phyloP scores from a whole-genome alignment of 331 rosid genomes.

The Erythrophleum ivorense region DNA sequence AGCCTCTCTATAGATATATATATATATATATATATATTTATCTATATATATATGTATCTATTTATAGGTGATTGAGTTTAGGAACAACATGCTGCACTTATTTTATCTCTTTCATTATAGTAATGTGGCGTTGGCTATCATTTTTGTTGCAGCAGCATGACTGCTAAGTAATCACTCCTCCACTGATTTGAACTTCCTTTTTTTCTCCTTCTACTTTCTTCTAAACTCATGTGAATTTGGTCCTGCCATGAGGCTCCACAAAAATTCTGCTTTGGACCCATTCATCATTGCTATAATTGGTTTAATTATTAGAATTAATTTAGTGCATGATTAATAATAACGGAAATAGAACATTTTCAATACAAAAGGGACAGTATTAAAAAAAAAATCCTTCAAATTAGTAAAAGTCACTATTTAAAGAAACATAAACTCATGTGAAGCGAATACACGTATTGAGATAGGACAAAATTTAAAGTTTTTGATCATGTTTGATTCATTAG shows the following conservation, averaged over 20 bases:
- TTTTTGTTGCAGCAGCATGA: constrained; percentile 45
- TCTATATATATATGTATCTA: background rate
- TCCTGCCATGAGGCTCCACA: constrained; percentile 1
- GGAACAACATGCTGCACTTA: constrained; percentile 10
- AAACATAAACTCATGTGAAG: too few relatives aligned
- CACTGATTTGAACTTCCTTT: constrained; percentile 12
- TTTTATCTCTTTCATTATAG: constrained; percentile 37
- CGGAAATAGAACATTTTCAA: background rate
- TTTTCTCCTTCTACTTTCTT: background rate
- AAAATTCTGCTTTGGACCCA: constrained; percentile 25
- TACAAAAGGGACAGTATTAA: background rate
- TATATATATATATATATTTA: background rate
- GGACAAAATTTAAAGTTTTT: too few relatives aligned
- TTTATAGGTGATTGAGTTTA: background rate
- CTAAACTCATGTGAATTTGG: constrained; percentile 1
- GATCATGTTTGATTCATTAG: background rate
- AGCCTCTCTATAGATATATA: constrained; percentile 6
- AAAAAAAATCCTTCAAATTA: too few relatives aligned
- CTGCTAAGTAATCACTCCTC: constrained; percentile 44
- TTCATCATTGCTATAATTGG: constrained; percentile 34
- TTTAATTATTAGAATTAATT: constrained; percentile 26
- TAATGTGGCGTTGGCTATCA: constrained; percentile 38
- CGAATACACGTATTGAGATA: too few relatives aligned
- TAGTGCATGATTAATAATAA: constrained; percentile 12
- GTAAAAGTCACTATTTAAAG: too few relatives aligned